Percentiles rank a stretch among this genome's conserved stretches.
These are phyloP conservation scores for Dryas octopetala DNA, from an alignment of 306 rosid genomes.

Conservation along the genomic window DNA sequence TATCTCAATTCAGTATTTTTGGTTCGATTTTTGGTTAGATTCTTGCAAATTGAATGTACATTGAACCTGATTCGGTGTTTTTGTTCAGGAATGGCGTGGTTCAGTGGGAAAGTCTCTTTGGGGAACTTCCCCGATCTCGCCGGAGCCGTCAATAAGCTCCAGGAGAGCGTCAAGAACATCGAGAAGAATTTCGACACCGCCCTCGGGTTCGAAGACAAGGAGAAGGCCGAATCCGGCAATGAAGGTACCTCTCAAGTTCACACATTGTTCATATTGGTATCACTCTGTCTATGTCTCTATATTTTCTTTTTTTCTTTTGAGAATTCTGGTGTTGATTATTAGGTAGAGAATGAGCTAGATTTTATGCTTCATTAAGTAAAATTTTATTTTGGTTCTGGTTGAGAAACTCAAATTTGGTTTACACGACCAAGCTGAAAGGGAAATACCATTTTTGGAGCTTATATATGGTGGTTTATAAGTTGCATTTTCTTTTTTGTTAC, in stretches of 20 bases:
- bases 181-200: conserved; percentile 97
- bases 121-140: conserved; percentile 95
- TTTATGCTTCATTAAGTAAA: background rate
- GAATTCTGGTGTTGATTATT: background rate
- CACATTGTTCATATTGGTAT: conserved; percentile 17
- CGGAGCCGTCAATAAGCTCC: conserved; percentile 97
- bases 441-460: background rate
- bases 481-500: background rate
- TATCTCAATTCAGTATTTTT: background rate
- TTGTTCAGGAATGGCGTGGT: conserved; percentile 86
- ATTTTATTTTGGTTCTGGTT: background rate
- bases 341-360: background rate
- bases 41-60: background rate
- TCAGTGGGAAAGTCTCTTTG: conserved; percentile 72
- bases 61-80: conserved; percentile 26
- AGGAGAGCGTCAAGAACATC: conserved; percentile 96
- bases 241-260: conserved; percentile 61
- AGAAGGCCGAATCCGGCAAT: conserved; percentile 59
- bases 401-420: background rate
- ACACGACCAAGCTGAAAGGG: background rate
- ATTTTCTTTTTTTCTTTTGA: conserved; percentile 8
- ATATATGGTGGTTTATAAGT: background rate
- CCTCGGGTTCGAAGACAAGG: conserved; percentile 81
- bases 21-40: background rate
- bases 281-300: background rate